A percentile compares a stretch with the other conserved stretches of the same genome.
Conservation (phyloP, 164 flowering plant species). For the Stephania yunnanensis region DNA sequence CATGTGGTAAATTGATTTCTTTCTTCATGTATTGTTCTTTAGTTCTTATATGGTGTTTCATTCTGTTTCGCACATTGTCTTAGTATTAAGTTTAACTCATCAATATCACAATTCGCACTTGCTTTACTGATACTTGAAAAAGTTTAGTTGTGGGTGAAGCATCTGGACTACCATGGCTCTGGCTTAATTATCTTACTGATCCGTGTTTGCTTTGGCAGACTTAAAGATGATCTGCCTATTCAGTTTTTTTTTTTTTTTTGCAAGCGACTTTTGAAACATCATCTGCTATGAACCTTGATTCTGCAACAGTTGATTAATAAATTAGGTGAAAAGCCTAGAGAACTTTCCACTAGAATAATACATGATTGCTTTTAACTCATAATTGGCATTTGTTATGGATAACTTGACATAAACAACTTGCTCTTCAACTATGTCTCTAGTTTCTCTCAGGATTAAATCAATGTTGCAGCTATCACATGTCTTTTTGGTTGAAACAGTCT, state of each 20-base stretch:
- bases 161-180: neutral
- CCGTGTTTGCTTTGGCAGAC: neutral
- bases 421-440: neutral
- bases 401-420: neutral
- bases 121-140: slow-evolving; percentile 1
- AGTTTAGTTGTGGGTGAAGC: neutral
- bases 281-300: neutral
- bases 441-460: neutral
- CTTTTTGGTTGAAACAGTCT: neutral
- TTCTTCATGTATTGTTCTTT: neutral
- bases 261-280: neutral
- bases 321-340: neutral
- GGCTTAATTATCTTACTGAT: neutral
- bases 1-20: slow-evolving; percentile 73
- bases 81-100: neutral
- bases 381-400: neutral
- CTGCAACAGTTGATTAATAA: too few species aligned
- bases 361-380: neutral
- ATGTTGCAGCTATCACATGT: neutral
- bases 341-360: neutral
- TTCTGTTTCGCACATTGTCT: neutral
- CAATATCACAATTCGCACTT: neutral
- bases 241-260: neutral
- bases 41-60: neutral
- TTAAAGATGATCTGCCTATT: neutral